phyloP scores from a whole-genome alignment of 768 basidiomycete species.

The Suillus subaureus region DNA sequence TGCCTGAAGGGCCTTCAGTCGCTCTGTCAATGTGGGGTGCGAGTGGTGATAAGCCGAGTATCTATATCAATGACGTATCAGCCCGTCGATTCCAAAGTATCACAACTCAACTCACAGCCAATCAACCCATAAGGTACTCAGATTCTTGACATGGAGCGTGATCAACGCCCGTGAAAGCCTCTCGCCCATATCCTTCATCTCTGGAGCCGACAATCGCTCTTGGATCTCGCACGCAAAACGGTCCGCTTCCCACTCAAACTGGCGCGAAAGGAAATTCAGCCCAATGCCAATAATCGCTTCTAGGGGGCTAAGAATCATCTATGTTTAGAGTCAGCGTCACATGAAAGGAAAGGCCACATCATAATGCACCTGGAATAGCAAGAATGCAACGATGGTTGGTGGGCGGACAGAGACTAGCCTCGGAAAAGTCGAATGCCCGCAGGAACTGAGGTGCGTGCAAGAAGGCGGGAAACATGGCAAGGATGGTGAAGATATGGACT shows the following conservation, averaged over 20 bases:
- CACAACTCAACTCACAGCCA: constrained; percentile 62
- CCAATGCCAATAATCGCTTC: constrained; percentile 71
- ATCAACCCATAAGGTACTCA: constrained; percentile 93
- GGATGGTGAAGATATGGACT: constrained; percentile 83
- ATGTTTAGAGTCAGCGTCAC: constrained; percentile 2
- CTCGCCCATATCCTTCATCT: constrained; percentile 85
- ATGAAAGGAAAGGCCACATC: not conserved
- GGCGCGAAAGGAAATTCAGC: constrained; percentile 82
- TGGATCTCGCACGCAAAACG: constrained; percentile 79
- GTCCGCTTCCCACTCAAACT: constrained; percentile 94
- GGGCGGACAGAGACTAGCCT: constrained; percentile 61
- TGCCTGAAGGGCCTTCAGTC: constrained; percentile 79
- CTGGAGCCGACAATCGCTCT: constrained; percentile 42
- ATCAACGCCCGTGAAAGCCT: constrained; percentile 82
- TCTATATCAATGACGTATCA: constrained; percentile 36
- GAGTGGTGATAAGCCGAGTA: constrained; percentile 97
- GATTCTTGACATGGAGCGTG: constrained; percentile 87
- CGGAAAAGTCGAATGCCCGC: constrained; percentile 78
- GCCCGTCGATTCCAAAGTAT: not conserved
- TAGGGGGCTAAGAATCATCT: constrained; percentile 82
- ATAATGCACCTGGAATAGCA: constrained; percentile 70
- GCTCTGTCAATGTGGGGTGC: constrained; percentile 92
- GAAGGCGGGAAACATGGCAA: constrained; percentile 90
- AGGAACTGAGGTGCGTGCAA: constrained; percentile 78
- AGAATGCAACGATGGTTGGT: constrained; percentile 83